phyloP scores from a whole-genome alignment of 2,329 filamentous ascomycete genomes.

The Colletotrichum melonis region DNA sequence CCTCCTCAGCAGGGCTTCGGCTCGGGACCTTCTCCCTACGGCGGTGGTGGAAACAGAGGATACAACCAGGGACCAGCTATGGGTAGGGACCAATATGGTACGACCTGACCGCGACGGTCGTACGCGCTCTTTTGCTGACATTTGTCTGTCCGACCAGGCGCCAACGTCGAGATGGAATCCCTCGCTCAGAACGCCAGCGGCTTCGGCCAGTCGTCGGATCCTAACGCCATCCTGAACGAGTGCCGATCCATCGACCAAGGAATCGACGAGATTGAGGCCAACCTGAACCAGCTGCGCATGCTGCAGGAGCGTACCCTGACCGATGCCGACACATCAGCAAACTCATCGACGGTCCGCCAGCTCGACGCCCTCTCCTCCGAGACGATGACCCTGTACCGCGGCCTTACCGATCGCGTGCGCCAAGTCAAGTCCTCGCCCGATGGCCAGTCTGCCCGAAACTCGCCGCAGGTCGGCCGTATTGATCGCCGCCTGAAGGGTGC shows the following conservation, averaged over 20 bases:
- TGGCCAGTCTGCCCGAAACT: constrained; percentile 77
- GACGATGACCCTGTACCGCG: constrained; percentile 86
- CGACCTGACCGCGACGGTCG: constrained; percentile 28
- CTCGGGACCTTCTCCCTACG: constrained; percentile 38
- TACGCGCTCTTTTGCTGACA: constrained; percentile 17
- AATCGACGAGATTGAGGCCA: constrained; percentile 79
- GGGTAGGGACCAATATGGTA: constrained; percentile 34
- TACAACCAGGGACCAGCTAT: constrained; percentile 39
- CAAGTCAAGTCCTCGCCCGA: constrained; percentile 85
- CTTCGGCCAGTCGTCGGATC: constrained; percentile 62
- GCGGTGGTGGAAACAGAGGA: constrained; percentile 38
- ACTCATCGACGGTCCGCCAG: constrained; percentile 73
- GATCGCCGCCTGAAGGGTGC: constrained; percentile 84
- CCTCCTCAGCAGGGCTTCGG: constrained; percentile 34
- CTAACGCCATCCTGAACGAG: constrained; percentile 85
- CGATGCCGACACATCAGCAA: constrained; percentile 77
- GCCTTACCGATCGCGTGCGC: constrained; percentile 82
- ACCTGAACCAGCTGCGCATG: constrained; percentile 77
- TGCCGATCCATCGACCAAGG: constrained; percentile 83
- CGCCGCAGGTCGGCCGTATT: constrained; percentile 82
- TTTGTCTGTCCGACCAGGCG: constrained; percentile 43
- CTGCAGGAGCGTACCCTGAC: constrained; percentile 79
- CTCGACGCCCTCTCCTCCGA: constrained; percentile 81
- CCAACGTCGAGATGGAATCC: constrained; percentile 78
- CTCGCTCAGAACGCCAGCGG: constrained; percentile 64